phyloP scores from a whole-genome alignment of 805 yeast genomes.

The Saturnispora mendoncae region DNA sequence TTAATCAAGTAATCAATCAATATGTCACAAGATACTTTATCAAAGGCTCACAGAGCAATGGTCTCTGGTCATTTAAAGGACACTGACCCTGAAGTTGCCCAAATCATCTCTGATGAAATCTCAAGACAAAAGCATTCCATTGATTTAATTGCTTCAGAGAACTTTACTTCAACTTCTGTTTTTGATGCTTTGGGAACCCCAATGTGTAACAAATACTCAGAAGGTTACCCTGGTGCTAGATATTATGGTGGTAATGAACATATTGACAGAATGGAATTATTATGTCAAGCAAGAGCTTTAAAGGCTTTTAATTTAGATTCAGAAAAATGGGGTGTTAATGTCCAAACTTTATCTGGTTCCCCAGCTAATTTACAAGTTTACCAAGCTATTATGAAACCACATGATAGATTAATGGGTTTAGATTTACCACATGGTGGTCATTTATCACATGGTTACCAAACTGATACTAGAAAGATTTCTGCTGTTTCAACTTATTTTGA shows the following conservation, averaged over 20 bases:
- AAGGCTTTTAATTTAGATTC: constrained; percentile 71
- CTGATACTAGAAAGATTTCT: constrained; percentile 80
- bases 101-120: constrained; percentile 67
- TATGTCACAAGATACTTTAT: constrained; percentile 47
- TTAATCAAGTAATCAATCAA: neutral
- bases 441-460: constrained; percentile 94
- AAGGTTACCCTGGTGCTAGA: constrained; percentile 97
- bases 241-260: constrained; percentile 97
- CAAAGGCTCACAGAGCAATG: constrained; percentile 55
- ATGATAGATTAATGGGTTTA: constrained; percentile 93
- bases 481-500: constrained; percentile 90
- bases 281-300: constrained; percentile 88
- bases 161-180: constrained; percentile 91
- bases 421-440: constrained; percentile 99
- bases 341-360: constrained; percentile 90
- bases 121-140: constrained; percentile 86
- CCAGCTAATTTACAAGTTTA: constrained; percentile 94
- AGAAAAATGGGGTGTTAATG: constrained; percentile 94
- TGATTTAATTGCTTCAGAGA: constrained; percentile 90
- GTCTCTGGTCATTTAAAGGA: constrained; percentile 54
- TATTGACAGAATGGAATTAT: constrained; percentile 81
- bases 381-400: constrained; percentile 79
- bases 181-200: constrained; percentile 92
- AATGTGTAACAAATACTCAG: constrained; percentile 96
- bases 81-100: constrained; percentile 79